Evolutionary conservation across 345 rosid genomes (phyloP), one percentile per base, ranked within the genome.

Genomic region (Nasturtium officinale): DNA sequence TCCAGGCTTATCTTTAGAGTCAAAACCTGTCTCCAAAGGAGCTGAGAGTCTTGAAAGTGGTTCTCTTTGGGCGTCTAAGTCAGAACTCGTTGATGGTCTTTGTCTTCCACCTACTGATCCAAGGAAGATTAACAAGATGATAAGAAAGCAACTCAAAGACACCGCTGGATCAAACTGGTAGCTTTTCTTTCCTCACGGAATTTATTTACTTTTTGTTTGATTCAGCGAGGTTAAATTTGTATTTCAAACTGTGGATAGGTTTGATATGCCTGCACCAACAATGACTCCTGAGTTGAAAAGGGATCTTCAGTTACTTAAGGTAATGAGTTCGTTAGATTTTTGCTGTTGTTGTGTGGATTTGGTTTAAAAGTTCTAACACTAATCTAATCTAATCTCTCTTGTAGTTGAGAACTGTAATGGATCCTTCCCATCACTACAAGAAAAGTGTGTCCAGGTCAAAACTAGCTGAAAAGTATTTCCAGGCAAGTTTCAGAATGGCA

Each of bases 221-320:
- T 58, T n/a, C 1, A 29, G 15, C 2, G 26, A 26, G 23, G 35
- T 76, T 52, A 40, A 56, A 20, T 15, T 16, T 77, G 46, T 23
- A 28, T 20, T 57, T 37, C 12, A 12, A 20, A 5, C 13, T 72
- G 6, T 73, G 48, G 51, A 17, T 76, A 95, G 98, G 99, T 91
- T 95, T 78, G 92, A 88, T 77, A 90, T 91, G 99, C 90, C 98
- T 9, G 98, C 98, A 15, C 89, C 90, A 1, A 88, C 89, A 20
- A 69, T 91, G 40, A 95, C 99, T 15, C 94, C 91, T 0, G 96
- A 95, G 77, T 77, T 95, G 83, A 95, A 88, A 78, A 91, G 79
- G 61, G 96, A 95, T 82, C 91, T 95, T 63, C 90, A 95, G 78
- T 58, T 91, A 30, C 89, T 95, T n/a, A 95, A 91, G 98, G 96